Conservation (phyloP, 2,329 filamentous ascomycete genomes). For the Ambrosiella cleistominuta region DNA sequence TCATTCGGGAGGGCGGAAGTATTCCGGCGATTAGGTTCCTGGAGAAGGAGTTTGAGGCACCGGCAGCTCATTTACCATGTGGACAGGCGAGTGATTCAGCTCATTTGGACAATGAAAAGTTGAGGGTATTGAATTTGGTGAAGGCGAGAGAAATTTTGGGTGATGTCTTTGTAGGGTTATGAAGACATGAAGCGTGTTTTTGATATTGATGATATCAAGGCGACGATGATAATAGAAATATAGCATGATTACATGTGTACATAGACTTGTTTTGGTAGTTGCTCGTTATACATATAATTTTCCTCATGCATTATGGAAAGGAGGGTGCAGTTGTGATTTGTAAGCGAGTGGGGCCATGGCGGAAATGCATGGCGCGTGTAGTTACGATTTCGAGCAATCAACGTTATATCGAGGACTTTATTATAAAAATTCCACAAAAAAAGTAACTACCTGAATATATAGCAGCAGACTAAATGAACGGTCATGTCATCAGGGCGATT, state of each 20-base stretch:
- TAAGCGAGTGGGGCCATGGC: too few relatives aligned
- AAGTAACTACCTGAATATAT: too few relatives aligned
- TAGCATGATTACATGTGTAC: too few relatives aligned
- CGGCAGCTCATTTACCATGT: slow-evolving; percentile 81
- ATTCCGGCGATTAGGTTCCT: slow-evolving; percentile 89
- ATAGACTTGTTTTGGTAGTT: too few relatives aligned
- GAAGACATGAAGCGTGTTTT: slow-evolving; percentile 8
- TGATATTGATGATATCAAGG: too few relatives aligned
- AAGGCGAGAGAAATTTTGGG: slow-evolving; percentile 88
- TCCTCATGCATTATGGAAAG: too few relatives aligned
- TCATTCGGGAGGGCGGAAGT: slow-evolving; percentile 87
- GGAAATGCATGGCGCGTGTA: not conserved
- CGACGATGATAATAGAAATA: too few relatives aligned
- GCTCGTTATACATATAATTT: too few relatives aligned
- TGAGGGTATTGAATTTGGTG: slow-evolving; percentile 70
- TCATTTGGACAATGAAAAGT: slow-evolving; percentile 87
- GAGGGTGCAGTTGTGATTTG: too few relatives aligned
- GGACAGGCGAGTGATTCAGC: slow-evolving; percentile 88
- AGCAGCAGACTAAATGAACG: too few relatives aligned
- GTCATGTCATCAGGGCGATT: too few relatives aligned
- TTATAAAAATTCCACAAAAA: too few relatives aligned
- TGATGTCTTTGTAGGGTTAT: slow-evolving; percentile 59
- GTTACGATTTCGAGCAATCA: not conserved
- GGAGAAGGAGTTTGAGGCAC: slow-evolving; percentile 83
- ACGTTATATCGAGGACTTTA: not conserved